phyloP scores from a whole-genome alignment of 2,329 filamentous ascomycete species.

The Apiospora saccharicola region DNA sequence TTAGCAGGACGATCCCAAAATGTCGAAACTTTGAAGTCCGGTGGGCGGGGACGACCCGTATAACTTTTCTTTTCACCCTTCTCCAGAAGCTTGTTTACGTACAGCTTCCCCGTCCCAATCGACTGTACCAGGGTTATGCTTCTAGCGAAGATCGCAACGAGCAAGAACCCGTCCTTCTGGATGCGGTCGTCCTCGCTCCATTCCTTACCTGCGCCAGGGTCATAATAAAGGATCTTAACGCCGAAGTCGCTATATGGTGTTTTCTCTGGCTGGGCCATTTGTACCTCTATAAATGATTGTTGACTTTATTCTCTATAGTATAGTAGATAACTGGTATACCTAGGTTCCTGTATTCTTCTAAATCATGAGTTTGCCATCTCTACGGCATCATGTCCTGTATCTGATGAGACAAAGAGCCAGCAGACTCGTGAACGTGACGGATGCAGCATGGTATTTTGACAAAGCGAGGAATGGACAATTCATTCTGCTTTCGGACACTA shows the following conservation, averaged over 20 bases:
- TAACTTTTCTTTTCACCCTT: background rate
- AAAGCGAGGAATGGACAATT: background rate
- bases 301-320: background rate
- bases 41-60: background rate
- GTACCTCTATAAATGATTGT: too few relatives aligned
- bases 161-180: conserved; percentile 2
- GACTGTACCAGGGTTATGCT: background rate
- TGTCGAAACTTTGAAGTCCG: background rate
- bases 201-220: background rate
- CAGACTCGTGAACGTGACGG: background rate
- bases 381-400: background rate
- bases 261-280: background rate
- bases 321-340: too few relatives aligned
- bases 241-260: background rate
- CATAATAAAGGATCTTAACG: background rate
- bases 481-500: background rate
- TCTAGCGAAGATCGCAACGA: background rate
- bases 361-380: too few relatives aligned
- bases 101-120: background rate
- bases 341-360: background rate
- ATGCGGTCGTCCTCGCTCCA: background rate
- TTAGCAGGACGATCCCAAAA: background rate
- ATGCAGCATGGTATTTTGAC: background rate
- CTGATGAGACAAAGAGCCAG: background rate
- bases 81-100: background rate